phyloP scores from a whole-genome alignment of 768 basidiomycete genomes.

The Favolaschia claudopus region DNA sequence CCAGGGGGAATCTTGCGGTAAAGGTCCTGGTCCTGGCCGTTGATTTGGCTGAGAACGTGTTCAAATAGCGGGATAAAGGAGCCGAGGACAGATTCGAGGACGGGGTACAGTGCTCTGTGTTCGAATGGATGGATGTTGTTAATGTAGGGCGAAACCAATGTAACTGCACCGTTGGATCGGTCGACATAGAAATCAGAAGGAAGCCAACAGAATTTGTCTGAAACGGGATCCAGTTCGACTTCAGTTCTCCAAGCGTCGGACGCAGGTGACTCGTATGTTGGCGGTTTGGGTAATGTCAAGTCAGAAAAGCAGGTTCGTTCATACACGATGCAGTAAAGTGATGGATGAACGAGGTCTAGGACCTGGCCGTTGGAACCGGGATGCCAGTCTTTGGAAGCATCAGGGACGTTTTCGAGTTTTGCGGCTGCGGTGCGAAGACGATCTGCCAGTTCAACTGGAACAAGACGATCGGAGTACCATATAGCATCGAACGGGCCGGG shows the following conservation, averaged over 20 bases:
- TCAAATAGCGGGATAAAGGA: slow-evolving; percentile 36
- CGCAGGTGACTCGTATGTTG: neutral
- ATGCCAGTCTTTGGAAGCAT: slow-evolving; percentile 52
- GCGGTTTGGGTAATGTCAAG: neutral
- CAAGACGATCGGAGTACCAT: slow-evolving; percentile 40
- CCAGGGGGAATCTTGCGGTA: slow-evolving; percentile 17
- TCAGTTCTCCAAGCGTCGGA: neutral
- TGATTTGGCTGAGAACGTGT: slow-evolving; percentile 30
- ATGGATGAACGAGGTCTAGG: slow-evolving; percentile 55
- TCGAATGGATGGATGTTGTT: slow-evolving; percentile 35
- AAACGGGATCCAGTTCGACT: slow-evolving; percentile 6
- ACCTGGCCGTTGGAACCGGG: slow-evolving; percentile 51
- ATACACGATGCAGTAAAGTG: slow-evolving; percentile 49
- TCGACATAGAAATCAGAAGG: slow-evolving; percentile 35
- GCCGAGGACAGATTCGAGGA: slow-evolving; percentile 27
- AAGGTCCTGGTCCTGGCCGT: slow-evolving; percentile 17
- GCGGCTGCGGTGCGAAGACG: slow-evolving; percentile 34
- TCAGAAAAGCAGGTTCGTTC: slow-evolving; percentile 30
- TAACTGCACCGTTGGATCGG: slow-evolving; percentile 26
- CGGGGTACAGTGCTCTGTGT: slow-evolving; percentile 22
- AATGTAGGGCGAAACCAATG: slow-evolving; percentile 29
- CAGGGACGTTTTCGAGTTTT: slow-evolving; percentile 45
- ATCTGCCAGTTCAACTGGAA: slow-evolving; percentile 32
- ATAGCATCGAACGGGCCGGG: slow-evolving; percentile 29
- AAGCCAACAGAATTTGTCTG: slow-evolving; percentile 32